These are phyloP conservation scores for Saccharomycopsis sp. DNA, from an alignment of 805 yeast species.

Conservation along the genomic window DNA sequence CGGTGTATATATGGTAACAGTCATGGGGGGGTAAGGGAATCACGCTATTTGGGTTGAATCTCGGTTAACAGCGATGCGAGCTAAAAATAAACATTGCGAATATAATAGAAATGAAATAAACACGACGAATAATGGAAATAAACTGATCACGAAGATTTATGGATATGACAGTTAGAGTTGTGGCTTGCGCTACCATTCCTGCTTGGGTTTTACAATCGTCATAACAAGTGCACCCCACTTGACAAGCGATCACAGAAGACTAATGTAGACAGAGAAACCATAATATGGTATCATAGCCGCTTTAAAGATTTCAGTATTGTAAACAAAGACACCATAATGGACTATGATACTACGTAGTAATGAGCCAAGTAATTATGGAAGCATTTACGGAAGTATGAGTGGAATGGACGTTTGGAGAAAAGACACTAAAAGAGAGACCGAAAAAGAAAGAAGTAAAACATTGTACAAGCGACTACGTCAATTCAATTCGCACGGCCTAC, in stretches of 20 bases:
- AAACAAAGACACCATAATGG: not conserved
- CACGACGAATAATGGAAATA: too few species aligned
- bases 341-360: too few species aligned
- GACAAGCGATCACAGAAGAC: not conserved
- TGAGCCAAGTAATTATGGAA: too few species aligned
- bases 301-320: too few species aligned
- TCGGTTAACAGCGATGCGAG: not conserved
- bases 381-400: too few species aligned
- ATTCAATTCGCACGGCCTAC: too few species aligned
- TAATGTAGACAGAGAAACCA: not conserved
- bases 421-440: not conserved
- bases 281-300: not conserved
- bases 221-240: not conserved
- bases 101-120: not conserved
- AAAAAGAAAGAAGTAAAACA: not conserved
- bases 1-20: not conserved
- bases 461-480: not conserved
- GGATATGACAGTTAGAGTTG: too few species aligned
- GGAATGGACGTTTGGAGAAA: not conserved
- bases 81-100: not conserved
- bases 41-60: not conserved
- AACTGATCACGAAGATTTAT: too few species aligned
- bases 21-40: not conserved
- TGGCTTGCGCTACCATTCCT: too few species aligned
- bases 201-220: too few species aligned